Base-by-base conservation (phyloP, 1,284 basidiomycete species). In the Sporisorium graminicola region DNA sequence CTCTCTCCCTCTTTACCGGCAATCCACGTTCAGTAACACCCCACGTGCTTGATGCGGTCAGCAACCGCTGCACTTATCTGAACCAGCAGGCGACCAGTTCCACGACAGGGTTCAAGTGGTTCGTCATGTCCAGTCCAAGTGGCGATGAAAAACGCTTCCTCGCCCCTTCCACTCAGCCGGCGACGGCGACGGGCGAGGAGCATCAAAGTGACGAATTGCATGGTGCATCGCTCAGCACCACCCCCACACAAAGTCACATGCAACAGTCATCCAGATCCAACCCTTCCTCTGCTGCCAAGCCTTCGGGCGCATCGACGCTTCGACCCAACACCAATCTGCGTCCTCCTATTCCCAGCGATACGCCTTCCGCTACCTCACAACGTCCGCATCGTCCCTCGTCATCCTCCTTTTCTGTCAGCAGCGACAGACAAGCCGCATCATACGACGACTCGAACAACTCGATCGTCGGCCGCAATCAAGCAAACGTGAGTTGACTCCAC, bases 181-280 rank as follows among this genome's bases (percentile, higher is more conserved):
- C 60, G 37, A 37, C 35, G 56, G n/a, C n/a, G n/a, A 40, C 46
- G 1, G 26, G 26, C 9, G 31, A 55, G 14, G n/a, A n/a, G n/a
- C n/a, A n/a, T n/a, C n/a, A n/a, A n/a, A 62, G 58, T 27, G 63
- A 75, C 35, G 73, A 78, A 12, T 60, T 69, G 5, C 51, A 59
- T 16, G 59, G 50, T 29, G 64, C 74, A 29, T 79, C 77, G 13
- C 74, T 79, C 62, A 77, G 74, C 69, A 79, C 77, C 29, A 79
- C 74, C 7, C 74, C 77, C 8, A 79, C 70, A 4, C 77, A 79
- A 43, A 71, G 66, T 46, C 74, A 78, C 33, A 59, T 78, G 37
- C 75, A 67, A 24, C 33, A 59, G 7, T 22, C 27, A n/a, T 29
- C 46, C 51, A 56, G 35, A 24, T 65, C 63, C 37, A 62, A 75